Evolutionary conservation across 1,139 yeast species (phyloP), one percentile per base, ranked within the genome.

Genomic region (Debaryomyces psychrophilus): DNA sequence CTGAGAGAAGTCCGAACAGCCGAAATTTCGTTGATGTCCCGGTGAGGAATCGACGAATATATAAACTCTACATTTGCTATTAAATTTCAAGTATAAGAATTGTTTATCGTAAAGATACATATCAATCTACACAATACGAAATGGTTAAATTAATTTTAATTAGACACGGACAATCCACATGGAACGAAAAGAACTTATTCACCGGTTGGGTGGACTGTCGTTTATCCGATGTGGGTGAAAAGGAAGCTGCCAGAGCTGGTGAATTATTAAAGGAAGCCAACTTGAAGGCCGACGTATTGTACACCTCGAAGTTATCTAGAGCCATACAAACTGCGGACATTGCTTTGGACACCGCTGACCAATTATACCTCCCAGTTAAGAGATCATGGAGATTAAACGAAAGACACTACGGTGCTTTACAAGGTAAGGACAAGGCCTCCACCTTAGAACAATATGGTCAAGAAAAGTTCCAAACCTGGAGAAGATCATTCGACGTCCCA

Each of bases 81-180:
- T 9, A 31, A 25, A 22, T 22, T 38, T 44, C 37, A 27, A 26
- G 8, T 12, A 23, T n/a, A 15, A 17, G n/a, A 26, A 17, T 35
- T 17, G 14, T 27, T 11, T 18, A 28, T 15, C 6, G 8, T 17
- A 37, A 14, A 25, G 25, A 26, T 22, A 41, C 34, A 41, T 12
- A 26, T 28, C 25, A 15, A 22, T 18, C 20, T 26, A 35, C 12
- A 22, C 15, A 14, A 33, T 4, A 27, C 25, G 62, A 52, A 54
- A 75, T 75, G 79, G 88, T 85, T 64, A 86, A 85, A 72, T 79
- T 87, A 74, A 81, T 87, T 66, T 77, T 87, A 70, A 88, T 87
- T 62, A 87, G 98, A 82, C 98, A 92, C 93, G 98, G 98, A 67
- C 97, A 92, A 81, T 88, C 96, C 76, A 97, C 89, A 73, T 92